These are phyloP conservation scores for Stentor coeruleus DNA, from an alignment of 73 alveolate genomes.

Conservation along the genomic window DNA sequence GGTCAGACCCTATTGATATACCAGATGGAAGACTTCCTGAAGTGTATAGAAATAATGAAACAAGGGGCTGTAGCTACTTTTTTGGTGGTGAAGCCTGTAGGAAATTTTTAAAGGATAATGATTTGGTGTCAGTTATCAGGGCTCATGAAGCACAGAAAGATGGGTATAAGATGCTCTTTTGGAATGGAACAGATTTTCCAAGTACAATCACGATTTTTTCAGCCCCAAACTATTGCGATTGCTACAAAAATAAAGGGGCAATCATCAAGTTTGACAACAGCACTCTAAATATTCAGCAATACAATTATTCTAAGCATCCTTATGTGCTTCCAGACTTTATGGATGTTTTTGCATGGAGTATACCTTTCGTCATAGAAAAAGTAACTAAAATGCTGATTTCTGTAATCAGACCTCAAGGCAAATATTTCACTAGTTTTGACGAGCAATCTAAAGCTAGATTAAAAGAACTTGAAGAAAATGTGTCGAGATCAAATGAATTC, in stretches of 20 bases:
- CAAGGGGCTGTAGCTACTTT: constrained; percentile 91
- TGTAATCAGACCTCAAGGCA: constrained; percentile 22
- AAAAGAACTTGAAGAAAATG: constrained; percentile 35
- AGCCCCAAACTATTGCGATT: constrained; percentile 43
- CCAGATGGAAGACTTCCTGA: constrained; percentile 41
- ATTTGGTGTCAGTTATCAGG: constrained; percentile 48
- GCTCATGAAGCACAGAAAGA: constrained; percentile 91
- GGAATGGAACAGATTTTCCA: constrained; percentile 42
- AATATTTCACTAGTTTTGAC: neutral
- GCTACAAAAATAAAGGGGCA: constrained; percentile 82
- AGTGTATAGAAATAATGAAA: constrained; percentile 45
- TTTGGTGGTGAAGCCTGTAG: constrained; percentile 67
- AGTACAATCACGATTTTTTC: constrained; percentile 70
- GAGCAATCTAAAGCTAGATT: neutral
- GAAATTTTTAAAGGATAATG: constrained; percentile 56
- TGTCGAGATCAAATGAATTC: neutral
- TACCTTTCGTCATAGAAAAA: constrained; percentile 75
- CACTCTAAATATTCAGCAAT: constrained; percentile 67
- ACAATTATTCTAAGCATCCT: constrained; percentile 77
- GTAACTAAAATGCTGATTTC: constrained; percentile 54
- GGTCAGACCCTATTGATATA: constrained; percentile 77
- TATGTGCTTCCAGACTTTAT: constrained; percentile 69
- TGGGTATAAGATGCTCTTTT: constrained; percentile 59
- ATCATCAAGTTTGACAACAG: constrained; percentile 60
- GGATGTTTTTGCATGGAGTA: constrained; percentile 73